A percentile compares a stretch with the other conserved stretches of the same genome.
Conservation (phyloP, 129 eudicot genomes). For the Tagetes erecta region DNA sequence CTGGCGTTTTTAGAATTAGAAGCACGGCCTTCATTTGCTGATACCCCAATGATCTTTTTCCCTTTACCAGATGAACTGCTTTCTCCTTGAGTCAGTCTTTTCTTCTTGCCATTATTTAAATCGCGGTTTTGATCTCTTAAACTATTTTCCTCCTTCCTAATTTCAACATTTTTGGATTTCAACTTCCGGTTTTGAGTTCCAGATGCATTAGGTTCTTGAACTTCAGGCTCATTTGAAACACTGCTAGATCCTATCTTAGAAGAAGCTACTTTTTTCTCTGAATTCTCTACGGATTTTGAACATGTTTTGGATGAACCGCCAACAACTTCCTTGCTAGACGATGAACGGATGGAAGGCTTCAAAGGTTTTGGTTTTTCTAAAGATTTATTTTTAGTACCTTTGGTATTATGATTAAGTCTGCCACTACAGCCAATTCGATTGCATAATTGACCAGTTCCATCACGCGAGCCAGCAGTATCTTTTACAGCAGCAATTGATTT, state of each 20-base stretch:
- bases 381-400: constrained; percentile 42
- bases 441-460: constrained; percentile 65
- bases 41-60: constrained; percentile 40
- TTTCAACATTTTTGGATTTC: constrained; percentile 30
- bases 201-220: constrained; percentile 22
- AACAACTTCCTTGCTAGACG: constrained; percentile 47
- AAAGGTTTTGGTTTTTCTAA: constrained; percentile 54
- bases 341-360: constrained; percentile 42
- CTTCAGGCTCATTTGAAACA: constrained; percentile 37
- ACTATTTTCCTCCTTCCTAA: constrained; percentile 26
- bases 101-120: constrained; percentile 39
- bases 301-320: constrained; percentile 47
- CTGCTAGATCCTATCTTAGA: constrained; percentile 33
- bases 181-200: constrained; percentile 30
- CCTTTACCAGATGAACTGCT: constrained; percentile 64
- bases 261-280: constrained; percentile 37
- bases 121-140: constrained; percentile 43
- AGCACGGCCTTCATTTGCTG: constrained; percentile 35
- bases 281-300: constrained; percentile 31
- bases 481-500: constrained; percentile 40
- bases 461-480: constrained; percentile 43
- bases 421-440: constrained; percentile 84
- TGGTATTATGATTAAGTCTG: constrained; percentile 48
- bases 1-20: constrained; percentile 43
- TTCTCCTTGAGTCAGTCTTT: constrained; percentile 60